Base-by-base conservation (phyloP, 352 stramenopile genomes). In the Globisporangium viniferum region DNA sequence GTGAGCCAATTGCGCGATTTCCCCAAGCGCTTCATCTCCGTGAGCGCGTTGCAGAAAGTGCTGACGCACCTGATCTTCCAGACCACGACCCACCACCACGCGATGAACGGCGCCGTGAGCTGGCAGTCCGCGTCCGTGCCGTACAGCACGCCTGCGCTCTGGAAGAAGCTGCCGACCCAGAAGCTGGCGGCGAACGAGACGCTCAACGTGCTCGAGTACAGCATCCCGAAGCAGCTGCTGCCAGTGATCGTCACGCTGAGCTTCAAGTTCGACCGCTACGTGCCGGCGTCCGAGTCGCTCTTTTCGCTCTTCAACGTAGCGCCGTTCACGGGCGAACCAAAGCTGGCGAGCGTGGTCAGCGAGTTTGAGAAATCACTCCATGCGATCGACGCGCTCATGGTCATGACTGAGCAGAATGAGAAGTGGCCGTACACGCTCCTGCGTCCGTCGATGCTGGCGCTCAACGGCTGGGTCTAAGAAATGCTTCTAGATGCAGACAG, bases 41-140 rank as follows among this genome's bases (percentile, higher is more conserved):
- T 39, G 15, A 58, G 69, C 9, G 51, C 56, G 51, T 22, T 71
- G 15, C 14, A 22, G 9, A 61, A 73, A 24, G 62, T 85, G 7
- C 46, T 84, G 20, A 66, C 74, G 24, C 64, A 76, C 31, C 60
- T 85, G 8, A 46, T 80, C 22, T 85, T 80, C 59, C 70, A 82
- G 61, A 73, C 60, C 14, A 67, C 71, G 18, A 70, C 84, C n/a
- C 77, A 74, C 51, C 80, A 84, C 64, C 78, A 86, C 71, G 72
- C 71, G 27, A 84, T 88, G 80, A 85, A 85, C 59, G 78, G 78
- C 36, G 60, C 74, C 24, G 65, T 76, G 55, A 79, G 70, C 27
- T 88, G 78, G 80, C 74, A 83, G 59, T 70, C 67, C 0, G 57
- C 73, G 2, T 71, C 72, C 7, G 78, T 77, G 59, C 80, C 80